These are phyloP conservation scores for Podospora sp. DNA, from an alignment of 495 filamentous ascomycete genomes.

Conservation along the genomic window DNA sequence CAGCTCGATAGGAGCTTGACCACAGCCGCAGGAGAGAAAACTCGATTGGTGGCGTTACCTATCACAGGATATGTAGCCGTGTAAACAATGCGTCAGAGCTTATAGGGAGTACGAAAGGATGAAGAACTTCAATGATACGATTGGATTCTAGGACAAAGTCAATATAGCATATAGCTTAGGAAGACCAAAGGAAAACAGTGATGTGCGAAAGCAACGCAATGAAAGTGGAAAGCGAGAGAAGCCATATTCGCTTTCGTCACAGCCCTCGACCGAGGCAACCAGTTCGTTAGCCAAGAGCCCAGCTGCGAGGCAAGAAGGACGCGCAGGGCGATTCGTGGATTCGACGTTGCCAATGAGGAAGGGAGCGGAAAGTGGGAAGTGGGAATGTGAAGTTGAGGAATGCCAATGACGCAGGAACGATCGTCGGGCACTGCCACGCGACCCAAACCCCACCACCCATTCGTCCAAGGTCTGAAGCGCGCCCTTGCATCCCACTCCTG, in stretches of 20 bases:
- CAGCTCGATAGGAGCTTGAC: too few relatives aligned
- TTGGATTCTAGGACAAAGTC: neutral
- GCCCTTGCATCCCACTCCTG: neutral
- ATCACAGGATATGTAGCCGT: too few relatives aligned
- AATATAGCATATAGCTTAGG: neutral
- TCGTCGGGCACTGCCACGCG: constrained; percentile 12
- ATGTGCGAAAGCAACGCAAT: neutral
- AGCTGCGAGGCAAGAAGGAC: constrained; percentile 6
- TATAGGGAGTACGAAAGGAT: neutral
- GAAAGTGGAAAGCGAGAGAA: neutral
- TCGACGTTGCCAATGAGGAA: neutral
- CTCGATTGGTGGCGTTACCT: too few relatives aligned
- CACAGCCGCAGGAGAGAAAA: too few relatives aligned
- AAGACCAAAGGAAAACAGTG: neutral
- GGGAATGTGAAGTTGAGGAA: constrained; percentile 4
- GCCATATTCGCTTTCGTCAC: constrained; percentile 10
- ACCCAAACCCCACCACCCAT: neutral
- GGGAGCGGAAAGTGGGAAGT: constrained; percentile 6
- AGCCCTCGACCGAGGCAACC: neutral
- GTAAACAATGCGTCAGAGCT: too few relatives aligned
- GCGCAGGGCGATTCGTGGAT: neutral
- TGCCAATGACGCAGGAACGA: constrained; percentile 27
- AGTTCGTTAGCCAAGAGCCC: neutral
- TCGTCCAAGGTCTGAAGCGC: neutral
- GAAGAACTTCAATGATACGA: neutral